phyloP scores from a whole-genome alignment of 164 flowering plant genomes.

The Paratinospora sagittata region DNA sequence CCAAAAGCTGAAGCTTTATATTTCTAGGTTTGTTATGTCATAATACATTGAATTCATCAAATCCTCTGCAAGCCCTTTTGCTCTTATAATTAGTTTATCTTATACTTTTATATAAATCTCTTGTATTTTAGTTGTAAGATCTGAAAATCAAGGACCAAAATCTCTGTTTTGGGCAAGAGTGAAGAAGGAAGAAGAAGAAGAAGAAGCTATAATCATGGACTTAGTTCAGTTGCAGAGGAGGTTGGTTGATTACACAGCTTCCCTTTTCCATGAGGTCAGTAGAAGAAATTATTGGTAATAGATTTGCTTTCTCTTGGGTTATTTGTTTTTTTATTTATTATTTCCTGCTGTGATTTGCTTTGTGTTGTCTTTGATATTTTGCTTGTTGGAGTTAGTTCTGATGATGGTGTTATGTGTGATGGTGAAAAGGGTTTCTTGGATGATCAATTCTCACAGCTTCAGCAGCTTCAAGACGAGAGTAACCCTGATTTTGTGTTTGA shows the following conservation, averaged over 20 bases:
- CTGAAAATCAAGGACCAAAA: constrained; percentile 14
- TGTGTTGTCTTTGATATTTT: too few species aligned
- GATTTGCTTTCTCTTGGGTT: background rate
- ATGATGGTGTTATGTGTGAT: constrained; percentile 11
- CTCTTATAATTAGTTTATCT: background rate
- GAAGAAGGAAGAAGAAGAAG: background rate
- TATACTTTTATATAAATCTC: constrained; percentile 2
- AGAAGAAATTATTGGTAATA: background rate
- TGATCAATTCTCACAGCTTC: constrained; percentile 63
- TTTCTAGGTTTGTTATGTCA: constrained; percentile 8
- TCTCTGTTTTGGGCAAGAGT: background rate
- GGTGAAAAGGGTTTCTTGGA: constrained; percentile 50
- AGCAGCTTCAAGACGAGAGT: constrained; percentile 67
- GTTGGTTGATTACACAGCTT: constrained; percentile 41
- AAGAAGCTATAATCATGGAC: constrained; percentile 35
- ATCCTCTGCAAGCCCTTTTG: constrained; percentile 15
- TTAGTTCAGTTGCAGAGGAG: constrained; percentile 55
- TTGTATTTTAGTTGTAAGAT: constrained; percentile 15
- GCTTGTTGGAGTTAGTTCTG: constrained; percentile 12
- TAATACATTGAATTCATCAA: constrained; percentile 25
- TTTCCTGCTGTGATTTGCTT: background rate
- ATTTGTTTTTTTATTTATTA: background rate
- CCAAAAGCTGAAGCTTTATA: constrained; percentile 12
- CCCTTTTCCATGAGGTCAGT: constrained; percentile 58
- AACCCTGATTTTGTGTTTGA: constrained; percentile 69